These are phyloP conservation scores for Cyberlindnera nakhonratchasimensis DNA, from an alignment of 805 yeast genomes.

Conservation along the genomic window DNA sequence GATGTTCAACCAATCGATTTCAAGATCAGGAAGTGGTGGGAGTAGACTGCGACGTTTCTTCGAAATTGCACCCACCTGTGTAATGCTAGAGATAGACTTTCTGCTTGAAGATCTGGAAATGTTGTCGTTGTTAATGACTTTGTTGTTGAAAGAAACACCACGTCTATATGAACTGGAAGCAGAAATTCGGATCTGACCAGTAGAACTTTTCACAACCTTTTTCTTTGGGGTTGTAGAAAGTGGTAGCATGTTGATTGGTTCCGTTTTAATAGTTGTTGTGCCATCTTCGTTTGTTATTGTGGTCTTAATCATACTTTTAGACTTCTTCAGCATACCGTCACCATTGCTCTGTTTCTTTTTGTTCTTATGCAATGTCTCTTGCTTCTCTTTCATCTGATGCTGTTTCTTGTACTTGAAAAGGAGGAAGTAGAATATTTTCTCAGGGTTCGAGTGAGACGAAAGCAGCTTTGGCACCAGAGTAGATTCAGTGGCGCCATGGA, in stretches of 20 bases:
- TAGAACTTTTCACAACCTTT: conserved; percentile 20
- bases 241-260: conserved; percentile 16
- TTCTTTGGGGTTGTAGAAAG: conserved; percentile 23
- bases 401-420: conserved; percentile 71
- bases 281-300: conserved; percentile 34
- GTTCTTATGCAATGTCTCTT: conserved; percentile 19
- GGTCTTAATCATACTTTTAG: conserved; percentile 40
- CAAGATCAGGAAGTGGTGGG: conserved; percentile 30
- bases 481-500: conserved; percentile 69
- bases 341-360: conserved; percentile 30
- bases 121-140: conserved; percentile 8
- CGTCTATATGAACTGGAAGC: conserved; percentile 32
- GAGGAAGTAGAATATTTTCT: conserved; percentile 76
- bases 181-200: conserved; percentile 29
- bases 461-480: conserved; percentile 51
- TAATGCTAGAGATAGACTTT: conserved; percentile 16
- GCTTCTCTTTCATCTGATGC: conserved; percentile 35
- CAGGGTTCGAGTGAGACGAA: conserved; percentile 60
- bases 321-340: conserved; percentile 36
- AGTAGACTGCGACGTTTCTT: conserved; percentile 28
- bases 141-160: conserved; percentile 31
- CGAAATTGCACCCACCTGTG: background rate
- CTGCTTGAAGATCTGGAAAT: conserved; percentile 28
- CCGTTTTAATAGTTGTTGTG: conserved; percentile 22
- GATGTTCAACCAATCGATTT: conserved; percentile 24